Conservation (phyloP, 129 eudicot species). For the Pulicaria dysenterica region DNA sequence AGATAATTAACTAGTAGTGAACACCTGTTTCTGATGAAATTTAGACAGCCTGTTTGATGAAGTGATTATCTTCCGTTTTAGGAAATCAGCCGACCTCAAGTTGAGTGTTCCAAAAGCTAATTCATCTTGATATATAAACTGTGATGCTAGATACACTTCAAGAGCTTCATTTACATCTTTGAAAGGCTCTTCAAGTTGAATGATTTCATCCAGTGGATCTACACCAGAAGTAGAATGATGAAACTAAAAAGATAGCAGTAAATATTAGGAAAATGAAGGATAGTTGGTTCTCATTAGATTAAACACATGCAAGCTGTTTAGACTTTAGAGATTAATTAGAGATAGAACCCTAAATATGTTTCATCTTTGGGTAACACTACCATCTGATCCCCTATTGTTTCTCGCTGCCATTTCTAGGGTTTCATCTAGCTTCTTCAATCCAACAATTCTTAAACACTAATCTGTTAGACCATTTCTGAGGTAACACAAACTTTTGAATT, state of each 20-base stretch:
- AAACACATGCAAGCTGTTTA: too few species aligned
- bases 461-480: too few species aligned
- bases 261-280: background rate
- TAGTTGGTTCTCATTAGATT: background rate
- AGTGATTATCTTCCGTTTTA: slow-evolving; percentile 37
- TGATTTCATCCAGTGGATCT: slow-evolving; percentile 50
- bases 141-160: slow-evolving; percentile 64
- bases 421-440: too few species aligned
- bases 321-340: too few species aligned
- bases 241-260: background rate
- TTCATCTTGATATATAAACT: slow-evolving; percentile 56
- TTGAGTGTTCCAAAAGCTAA: slow-evolving; percentile 42
- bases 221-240: slow-evolving; percentile 27
- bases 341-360: too few species aligned
- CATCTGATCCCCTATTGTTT: too few species aligned
- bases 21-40: slow-evolving; percentile 57
- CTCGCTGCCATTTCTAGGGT: too few species aligned
- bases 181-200: slow-evolving; percentile 42
- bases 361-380: too few species aligned
- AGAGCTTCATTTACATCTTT: slow-evolving; percentile 54
- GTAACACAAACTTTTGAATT: too few species aligned
- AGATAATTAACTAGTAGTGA: background rate
- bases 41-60: slow-evolving; percentile 31
- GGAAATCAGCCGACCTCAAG: slow-evolving; percentile 40
- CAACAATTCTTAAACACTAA: too few species aligned